Evolutionary conservation across 2,329 filamentous ascomycete genomes (phyloP), one percentile per base, ranked within the genome.

Genomic region (Clonostachys byssicola): DNA sequence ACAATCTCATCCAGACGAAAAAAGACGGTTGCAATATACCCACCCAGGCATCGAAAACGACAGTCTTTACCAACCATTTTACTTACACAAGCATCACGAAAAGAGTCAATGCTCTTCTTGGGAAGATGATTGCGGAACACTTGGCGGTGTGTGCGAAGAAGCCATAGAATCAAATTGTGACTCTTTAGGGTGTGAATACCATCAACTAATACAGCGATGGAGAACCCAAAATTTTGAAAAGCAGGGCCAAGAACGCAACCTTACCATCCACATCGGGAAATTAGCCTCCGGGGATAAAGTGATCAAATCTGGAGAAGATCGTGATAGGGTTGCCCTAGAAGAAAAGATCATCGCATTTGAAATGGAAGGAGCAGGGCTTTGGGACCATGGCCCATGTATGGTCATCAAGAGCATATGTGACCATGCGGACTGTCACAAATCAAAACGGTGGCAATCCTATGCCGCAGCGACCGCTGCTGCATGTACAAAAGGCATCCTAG

Each of bases 361-460:
- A 49, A 67, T 59, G 60, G 65, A 66, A n/a, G 59, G 59, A 0
- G 62, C 63, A 2, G 66, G 65, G 0, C 40, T 58, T 0, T 66
- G 57, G 57, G 59, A 63, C 2, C 51, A 56, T 0, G 44, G 69
- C 0, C 67, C 68, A 0, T 67, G 64, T 5, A 48, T 73, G 2
- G 51, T 67, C 0, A 62, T 73, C 41, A 68, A 69, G 12, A 66
- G 67, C 3, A 61, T 70, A 0, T 68, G 62, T 34, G 61, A 72
- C 39, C 59, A 60, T 34, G 56, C 56, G 0, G 57, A 60, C 7
- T 48, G 50, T 16, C 52, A 58, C 12, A 55, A 56, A 39, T 49
- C 53, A 12, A 54, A 53, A 20, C 47, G 13, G 2, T 72, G 66
- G 68, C 66, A 71, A 45, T 16, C 50, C 3, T 72, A 66, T 53